Evolutionary conservation across 2,329 filamentous ascomycete species (phyloP), one percentile per base, ranked within the genome.

Genomic region (Ophiostoma montium): DNA sequence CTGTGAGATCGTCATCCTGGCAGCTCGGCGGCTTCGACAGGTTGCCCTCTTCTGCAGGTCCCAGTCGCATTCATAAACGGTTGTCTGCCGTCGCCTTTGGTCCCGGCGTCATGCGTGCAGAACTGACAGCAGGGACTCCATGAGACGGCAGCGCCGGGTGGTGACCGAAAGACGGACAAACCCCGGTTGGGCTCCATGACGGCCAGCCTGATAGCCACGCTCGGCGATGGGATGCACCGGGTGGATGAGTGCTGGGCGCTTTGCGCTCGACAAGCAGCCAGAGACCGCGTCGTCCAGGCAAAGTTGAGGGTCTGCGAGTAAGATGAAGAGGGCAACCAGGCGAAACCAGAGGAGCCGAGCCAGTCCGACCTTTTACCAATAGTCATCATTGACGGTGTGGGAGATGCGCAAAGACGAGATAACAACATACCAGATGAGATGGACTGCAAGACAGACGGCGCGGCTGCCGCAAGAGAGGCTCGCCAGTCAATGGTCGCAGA

Each of bases 81-180:
- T 18, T 78, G 67, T 80, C 60, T 60, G 68, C 72, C 70, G 67
- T 71, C 65, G 75, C 75, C 74, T 78, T 79, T 80, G 74, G 74
- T 70, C 69, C 64, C 60, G 69, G 71, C 71, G 76, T 74, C 75
- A 69, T 65, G 65, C 69, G 69, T 70, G 65, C 66, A 71, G 8
- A 65, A 56, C 39, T 39, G 23, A 35, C 44, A 48, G 32, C 30
- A 36, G 21, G 49, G 21, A 38, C 51, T 54, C 53, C 52, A 33
- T 52, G 47, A 50, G 32, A 39, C 42, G 48, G 50, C 51, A 50
- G n/a, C n/a, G 51, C 12, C 47, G 27, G 35, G 27, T 30, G 15
- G n/a, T 16, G 18, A 35, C 18, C 39, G 33, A 23, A 46, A n/a
- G 30, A 15, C 12, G 38, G n/a, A 16, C 41, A 19, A 15, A n/a